These are phyloP conservation scores for Candida ulmi DNA, from an alignment of 805 yeast genomes.

Conservation along the genomic window DNA sequence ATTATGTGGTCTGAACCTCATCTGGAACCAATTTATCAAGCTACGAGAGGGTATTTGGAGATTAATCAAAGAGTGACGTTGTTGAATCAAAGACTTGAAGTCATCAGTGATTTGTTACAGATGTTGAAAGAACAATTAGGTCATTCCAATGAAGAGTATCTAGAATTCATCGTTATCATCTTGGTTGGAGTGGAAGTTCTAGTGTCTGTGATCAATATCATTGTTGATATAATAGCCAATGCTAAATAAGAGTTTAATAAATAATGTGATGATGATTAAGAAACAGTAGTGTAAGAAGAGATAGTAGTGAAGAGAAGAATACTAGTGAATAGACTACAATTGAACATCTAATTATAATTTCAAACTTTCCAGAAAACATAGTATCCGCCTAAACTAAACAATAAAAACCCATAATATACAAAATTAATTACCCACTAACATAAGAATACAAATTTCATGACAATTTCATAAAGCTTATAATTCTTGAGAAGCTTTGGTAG, in stretches of 20 bases:
- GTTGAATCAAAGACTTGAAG: constrained; percentile 88
- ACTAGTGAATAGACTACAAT: constrained; percentile 1
- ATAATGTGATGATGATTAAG: too few species aligned
- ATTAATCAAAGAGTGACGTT: constrained; percentile 90
- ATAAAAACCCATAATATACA: constrained; percentile 19
- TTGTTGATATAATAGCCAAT: constrained; percentile 47
- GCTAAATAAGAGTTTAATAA: too few species aligned
- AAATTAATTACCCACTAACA: constrained; percentile 11
- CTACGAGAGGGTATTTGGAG: constrained; percentile 91
- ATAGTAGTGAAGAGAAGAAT: too few species aligned
- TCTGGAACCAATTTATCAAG: constrained; percentile 94
- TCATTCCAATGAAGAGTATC: constrained; percentile 87
- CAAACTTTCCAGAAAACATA: constrained; percentile 13
- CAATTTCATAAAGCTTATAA: constrained; percentile 29
- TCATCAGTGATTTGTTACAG: constrained; percentile 85
- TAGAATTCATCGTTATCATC: constrained; percentile 86
- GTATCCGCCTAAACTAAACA: constrained; percentile 16
- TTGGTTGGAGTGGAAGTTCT: constrained; percentile 89
- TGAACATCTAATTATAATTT: neutral
- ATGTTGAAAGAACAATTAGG: constrained; percentile 97
- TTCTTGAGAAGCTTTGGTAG: constrained; percentile 61
- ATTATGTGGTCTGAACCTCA: constrained; percentile 99
- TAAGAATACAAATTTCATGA: constrained; percentile 1
- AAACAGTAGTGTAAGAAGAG: too few species aligned
- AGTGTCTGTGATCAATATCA: constrained; percentile 79